These are phyloP conservation scores for Populus hybrid DNA, from an alignment of 441 rosid species.

Conservation along the genomic window DNA sequence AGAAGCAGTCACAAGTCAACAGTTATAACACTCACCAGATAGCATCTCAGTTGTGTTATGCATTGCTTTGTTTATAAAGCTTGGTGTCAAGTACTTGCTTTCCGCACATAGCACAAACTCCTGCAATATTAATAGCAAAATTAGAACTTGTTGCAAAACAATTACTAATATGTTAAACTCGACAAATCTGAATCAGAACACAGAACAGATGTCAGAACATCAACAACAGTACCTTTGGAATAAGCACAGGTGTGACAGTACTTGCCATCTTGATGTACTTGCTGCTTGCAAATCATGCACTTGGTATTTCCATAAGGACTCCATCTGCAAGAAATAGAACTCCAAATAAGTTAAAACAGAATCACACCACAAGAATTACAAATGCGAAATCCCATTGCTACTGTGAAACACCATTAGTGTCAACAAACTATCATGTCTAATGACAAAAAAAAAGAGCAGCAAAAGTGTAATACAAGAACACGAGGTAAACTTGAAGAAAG, in stretches of 20 bases:
- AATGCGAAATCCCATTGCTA: neutral
- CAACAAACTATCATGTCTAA: neutral
- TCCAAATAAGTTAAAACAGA: neutral
- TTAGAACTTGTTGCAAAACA: neutral
- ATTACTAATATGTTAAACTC: neutral
- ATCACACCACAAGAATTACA: neutral
- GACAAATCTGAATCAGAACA: neutral
- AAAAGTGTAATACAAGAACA: neutral
- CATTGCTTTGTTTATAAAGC: constrained; percentile 95
- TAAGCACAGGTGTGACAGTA: constrained; percentile 97
- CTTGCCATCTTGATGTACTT: constrained; percentile 91
- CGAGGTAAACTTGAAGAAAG: neutral
- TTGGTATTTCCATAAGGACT: constrained; percentile 84
- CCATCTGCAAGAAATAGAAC: constrained; percentile 53
- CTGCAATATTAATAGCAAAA: constrained; percentile 34
- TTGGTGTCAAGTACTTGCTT: constrained; percentile 97
- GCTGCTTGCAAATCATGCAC: constrained; percentile 95
- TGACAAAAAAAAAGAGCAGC: neutral
- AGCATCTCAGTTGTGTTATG: constrained; percentile 25
- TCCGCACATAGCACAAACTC: constrained; percentile 96
- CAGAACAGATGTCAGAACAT: neutral
- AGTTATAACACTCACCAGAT: neutral
- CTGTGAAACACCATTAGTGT: neutral
- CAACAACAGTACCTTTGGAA: constrained; percentile 57
- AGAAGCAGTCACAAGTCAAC: neutral